Evolutionary conservation across 2,329 filamentous ascomycete species (phyloP), one percentile per base, ranked within the genome.

Genomic region (Sclerotiophoma versabilis): DNA sequence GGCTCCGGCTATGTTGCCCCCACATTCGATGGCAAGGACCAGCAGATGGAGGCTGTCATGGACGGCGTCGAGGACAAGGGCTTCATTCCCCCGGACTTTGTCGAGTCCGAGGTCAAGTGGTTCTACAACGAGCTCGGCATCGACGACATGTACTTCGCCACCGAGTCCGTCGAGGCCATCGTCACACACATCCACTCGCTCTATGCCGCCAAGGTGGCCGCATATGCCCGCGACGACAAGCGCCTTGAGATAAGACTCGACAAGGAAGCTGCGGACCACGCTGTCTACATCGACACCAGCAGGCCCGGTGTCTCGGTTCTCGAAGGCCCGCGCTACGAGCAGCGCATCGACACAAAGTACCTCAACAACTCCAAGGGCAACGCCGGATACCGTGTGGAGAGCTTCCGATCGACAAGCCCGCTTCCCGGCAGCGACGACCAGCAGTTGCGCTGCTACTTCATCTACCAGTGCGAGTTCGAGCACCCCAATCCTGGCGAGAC

Each of bases 91-190:
- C 83, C 85, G 52, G 83, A 89, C 46, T 90, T 96, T 63, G 84
- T 97, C 59, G 90, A 96, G 59, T 84, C 87, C 22, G 93, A 99
- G 78, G 91, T 93, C 45, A 84, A 86, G 56, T 99, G 95, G 93
- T 99, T 99, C 82, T 99, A 99, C 81, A 91, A 95, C 74, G 90
- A 96, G 76, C 86, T 99, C 20, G 95, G 95, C 66, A 99, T 99
- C 68, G 95, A 99, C 71, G 95, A 97, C 82, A 93, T 96, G 78
- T 98, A 97, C 82, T 98, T 98, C 80, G 87, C 93, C 73, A 92
- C 93, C 63, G 93, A 97, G 80, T 86, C 84, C 4, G 89, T 90
- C 15, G 87, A 91, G 50, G 91, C 91, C 54, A 96, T 99, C 71
- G 90, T 92, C 65, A 96, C 89, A 75, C 92, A 97, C 74, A 93